Evolutionary conservation across 2,329 filamentous ascomycete genomes (phyloP).

Genomic region (Sporothrix dimorphospora): DNA sequence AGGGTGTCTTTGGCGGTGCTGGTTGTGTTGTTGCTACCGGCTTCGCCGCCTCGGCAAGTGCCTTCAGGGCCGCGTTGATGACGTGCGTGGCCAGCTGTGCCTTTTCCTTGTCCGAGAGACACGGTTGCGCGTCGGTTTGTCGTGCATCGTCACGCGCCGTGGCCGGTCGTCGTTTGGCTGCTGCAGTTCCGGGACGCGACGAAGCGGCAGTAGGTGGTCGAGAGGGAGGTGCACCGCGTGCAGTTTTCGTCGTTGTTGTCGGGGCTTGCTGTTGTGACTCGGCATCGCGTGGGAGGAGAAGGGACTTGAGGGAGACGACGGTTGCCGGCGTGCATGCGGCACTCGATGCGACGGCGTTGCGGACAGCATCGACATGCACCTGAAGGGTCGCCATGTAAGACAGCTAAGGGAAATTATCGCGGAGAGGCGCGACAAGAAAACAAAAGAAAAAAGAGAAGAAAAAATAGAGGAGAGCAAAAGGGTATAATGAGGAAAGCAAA

Average conservation of each 20-base stretch:
- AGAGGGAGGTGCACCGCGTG: slow-evolving; percentile 31
- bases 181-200: slow-evolving; percentile 35
- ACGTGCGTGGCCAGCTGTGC: slow-evolving; percentile 72
- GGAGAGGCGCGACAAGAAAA: slow-evolving; percentile 26
- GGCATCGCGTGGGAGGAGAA: slow-evolving; percentile 47
- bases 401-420: background rate
- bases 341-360: slow-evolving; percentile 50
- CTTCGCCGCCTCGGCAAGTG: slow-evolving; percentile 68
- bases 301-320: slow-evolving; percentile 48
- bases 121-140: slow-evolving; percentile 17
- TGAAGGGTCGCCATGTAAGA: slow-evolving; percentile 45
- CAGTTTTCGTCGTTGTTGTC: slow-evolving; percentile 10
- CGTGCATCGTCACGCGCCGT: slow-evolving; percentile 28
- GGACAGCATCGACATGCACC: slow-evolving; percentile 51
- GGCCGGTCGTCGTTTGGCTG: slow-evolving; percentile 35
- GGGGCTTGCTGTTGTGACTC: slow-evolving; percentile 35
- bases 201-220: slow-evolving; percentile 36
- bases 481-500: slow-evolving; percentile 22
- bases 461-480: slow-evolving; percentile 30
- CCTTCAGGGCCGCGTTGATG: slow-evolving; percentile 71
- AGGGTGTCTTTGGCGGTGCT: slow-evolving; percentile 32
- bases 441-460: slow-evolving; percentile 34
- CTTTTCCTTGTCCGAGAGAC: slow-evolving; percentile 60
- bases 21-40: slow-evolving; percentile 41
- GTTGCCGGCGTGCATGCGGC: slow-evolving; percentile 54